Evolutionary conservation across 163 green algal species (phyloP), one percentile per base, ranked within the genome.

Genomic region (Chlamydomonas reinhardtii): DNA sequence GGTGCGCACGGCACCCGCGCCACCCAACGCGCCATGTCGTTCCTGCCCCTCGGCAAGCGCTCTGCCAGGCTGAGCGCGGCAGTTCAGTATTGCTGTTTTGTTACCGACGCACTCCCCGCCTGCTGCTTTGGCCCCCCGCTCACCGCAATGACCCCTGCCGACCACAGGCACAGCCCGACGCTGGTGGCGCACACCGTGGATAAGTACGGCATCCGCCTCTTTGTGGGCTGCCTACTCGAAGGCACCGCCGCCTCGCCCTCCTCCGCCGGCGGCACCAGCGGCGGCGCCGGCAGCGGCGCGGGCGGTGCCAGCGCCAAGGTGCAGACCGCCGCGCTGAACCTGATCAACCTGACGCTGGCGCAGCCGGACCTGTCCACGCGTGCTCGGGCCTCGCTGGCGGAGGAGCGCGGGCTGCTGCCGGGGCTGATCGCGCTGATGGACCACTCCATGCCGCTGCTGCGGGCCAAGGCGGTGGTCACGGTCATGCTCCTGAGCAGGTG

Each of bases 261-360:
- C 17, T 77, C 79, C 2, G 52, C 52, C 12, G 54, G 68, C 69
- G 79, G 52, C 15, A 64, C 39, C 39, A 35, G 31, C 4, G 79
- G 43, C 65, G 68, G 52, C 31, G 37, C 12, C 32, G 25, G 52
- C 37, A 83, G 70, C 62, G 61, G 69, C 69, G 73, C 96, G 6
- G 72, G 54, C 0, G 94, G 96, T 72, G 82, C 79, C 75, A 94
- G 88, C 88, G 91, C 88, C 77, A 96, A 96, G 88, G 92, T 96
- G 73, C 93, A 96, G 91, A 90, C 91, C 12, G 89, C 93, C 9
- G 88, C 88, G 3, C 71, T 94, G 48, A 97, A 95, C 90, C 93
- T 98, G 76, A 91, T 98, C 29, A 95, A 94, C 79, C 88, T 93
- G 31, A 94, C 90, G n/a, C 84, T 97, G n/a, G 84, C 85, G 39